Evolutionary conservation across 306 rosid genomes (phyloP), one percentile per base, ranked within the genome.

Genomic region (Trifolium fragiferum): DNA sequence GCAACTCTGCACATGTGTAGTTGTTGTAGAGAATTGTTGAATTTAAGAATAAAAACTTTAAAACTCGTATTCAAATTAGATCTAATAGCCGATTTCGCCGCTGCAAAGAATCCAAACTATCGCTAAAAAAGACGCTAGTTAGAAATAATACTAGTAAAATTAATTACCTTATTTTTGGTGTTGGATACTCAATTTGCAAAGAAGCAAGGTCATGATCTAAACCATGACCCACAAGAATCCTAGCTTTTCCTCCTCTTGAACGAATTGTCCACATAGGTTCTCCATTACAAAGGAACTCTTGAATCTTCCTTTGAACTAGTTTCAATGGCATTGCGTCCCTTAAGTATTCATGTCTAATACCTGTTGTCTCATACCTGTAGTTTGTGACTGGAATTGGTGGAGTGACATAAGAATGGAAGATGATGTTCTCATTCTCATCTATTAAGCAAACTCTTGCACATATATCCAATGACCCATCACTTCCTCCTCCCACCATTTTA

Each of bases 401-500:
- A 68, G 75, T 95, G 72, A 95, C 96, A 79, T 88, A 90, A 73
- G 92, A 71, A 57, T 92, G 91, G 81, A 95, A 90, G 65, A 95
- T 84, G 47, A 95, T 82, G 80, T 87, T 95, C 61, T 95, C 99
- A 5, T 60, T 59, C 53, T 92, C 96, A 78, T 95, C 98, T 30
- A 79, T 82, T 61, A 95, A 82, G 88, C 98, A 95, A 35, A 95
- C 82, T 86, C 92, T 87, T 50, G 88, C 99, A 77, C 98, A 92
- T 1, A 95, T 73, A 76, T 95, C 98, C 0, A 95, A 66, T 57
- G 96, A 87, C 15, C 96, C 96, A 80, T 92, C 99, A 41, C 89
- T 78, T 77, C 99, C 97, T 8, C 97, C 99, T 2, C 98, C 99
- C 30, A 95, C 98, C 96, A 89, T 90, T 79, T 89, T 95, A 86